Conservation (phyloP, 2,329 filamentous ascomycete species). For the Aureobasidium lini region DNA sequence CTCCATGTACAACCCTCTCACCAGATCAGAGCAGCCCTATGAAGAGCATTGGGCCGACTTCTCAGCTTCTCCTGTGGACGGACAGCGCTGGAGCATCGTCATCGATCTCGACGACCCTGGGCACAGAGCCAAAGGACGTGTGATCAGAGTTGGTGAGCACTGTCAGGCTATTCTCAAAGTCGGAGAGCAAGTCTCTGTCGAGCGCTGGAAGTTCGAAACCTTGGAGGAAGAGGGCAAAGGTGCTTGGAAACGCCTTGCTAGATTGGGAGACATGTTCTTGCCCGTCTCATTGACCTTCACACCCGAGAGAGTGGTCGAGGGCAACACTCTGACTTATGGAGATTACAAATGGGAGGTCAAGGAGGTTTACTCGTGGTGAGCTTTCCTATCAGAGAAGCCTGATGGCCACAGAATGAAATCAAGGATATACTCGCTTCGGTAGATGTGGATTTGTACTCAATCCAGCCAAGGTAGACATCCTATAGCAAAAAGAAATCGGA, state of each 20-base stretch:
- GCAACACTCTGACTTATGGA: slow-evolving; percentile 25
- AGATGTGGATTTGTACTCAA: no score
- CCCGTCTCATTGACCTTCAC: slow-evolving; percentile 34
- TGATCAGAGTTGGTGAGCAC: slow-evolving; percentile 47
- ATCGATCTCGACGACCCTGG: slow-evolving; percentile 31
- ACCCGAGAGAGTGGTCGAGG: slow-evolving; percentile 24
- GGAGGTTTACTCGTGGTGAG: slow-evolving; percentile 22
- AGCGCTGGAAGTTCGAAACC: slow-evolving; percentile 47
- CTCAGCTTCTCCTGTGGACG: slow-evolving; percentile 24
- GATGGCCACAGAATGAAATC: no score
- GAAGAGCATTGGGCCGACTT: slow-evolving; percentile 60
- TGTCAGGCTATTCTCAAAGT: slow-evolving; percentile 50
- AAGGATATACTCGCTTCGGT: no score
- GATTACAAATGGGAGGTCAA: slow-evolving; percentile 33
- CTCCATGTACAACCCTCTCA: slow-evolving; percentile 51
- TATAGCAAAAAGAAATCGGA: no score
- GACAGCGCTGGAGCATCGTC: slow-evolving; percentile 29
- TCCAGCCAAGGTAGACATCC: no score
- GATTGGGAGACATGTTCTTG: slow-evolving; percentile 33
- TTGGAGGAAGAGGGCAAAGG: slow-evolving; percentile 14
- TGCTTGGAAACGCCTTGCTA: slow-evolving; percentile 31
- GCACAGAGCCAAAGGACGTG: slow-evolving; percentile 38
- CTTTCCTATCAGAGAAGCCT: background rate
- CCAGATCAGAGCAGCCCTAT: slow-evolving; percentile 47
- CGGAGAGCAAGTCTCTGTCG: slow-evolving; percentile 38